Evolutionary conservation across 495 filamentous ascomycete species (phyloP).

Genomic region (Thermothielavioides terrestris): DNA sequence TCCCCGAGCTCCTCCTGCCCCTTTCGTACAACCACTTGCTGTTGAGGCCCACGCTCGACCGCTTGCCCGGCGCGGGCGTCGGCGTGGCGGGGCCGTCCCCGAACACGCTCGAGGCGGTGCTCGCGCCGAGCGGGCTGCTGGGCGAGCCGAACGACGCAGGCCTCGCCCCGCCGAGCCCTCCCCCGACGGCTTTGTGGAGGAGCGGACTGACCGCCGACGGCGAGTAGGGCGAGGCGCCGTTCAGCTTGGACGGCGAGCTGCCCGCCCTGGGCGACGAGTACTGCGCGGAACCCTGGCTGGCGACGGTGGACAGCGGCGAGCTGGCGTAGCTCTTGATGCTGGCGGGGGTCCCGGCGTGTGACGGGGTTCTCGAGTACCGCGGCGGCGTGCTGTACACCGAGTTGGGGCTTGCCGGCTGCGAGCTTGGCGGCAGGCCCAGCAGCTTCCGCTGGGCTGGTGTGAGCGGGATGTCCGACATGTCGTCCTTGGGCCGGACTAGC

Average conservation of each 20-base stretch:
- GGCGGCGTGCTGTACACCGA: conserved; percentile 74
- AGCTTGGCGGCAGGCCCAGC: conserved; percentile 68
- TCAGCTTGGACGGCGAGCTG: conserved; percentile 16
- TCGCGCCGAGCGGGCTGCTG: conserved; percentile 42
- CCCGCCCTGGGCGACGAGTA: conserved; percentile 10
- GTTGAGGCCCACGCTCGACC: conserved; percentile 63
- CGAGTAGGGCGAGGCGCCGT: conserved; percentile 23
- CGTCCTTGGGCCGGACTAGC: conserved; percentile 59
- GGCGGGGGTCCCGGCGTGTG: conserved; percentile 42
- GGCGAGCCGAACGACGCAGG: conserved; percentile 56
- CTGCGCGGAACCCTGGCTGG: conserved; percentile 27
- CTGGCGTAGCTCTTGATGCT: conserved; percentile 46
- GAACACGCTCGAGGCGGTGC: conserved; percentile 43
- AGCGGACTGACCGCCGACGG: conserved; percentile 48
- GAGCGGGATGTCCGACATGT: conserved; percentile 80
- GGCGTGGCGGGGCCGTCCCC: conserved; percentile 39
- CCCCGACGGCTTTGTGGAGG: conserved; percentile 58
- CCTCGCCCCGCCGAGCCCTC: conserved; percentile 38
- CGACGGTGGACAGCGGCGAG: conserved; percentile 38
- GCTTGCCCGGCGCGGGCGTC: conserved; percentile 57
- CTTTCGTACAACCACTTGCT: conserved; percentile 92
- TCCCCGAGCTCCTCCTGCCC: conserved; percentile 38
- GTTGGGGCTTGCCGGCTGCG: conserved; percentile 50
- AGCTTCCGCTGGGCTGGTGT: conserved; percentile 81
- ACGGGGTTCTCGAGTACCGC: conserved; percentile 69